A percentile compares a stretch with the other conserved stretches of the same genome.
phyloP scores from a whole-genome alignment of 768 basidiomycete species.

The Rhizopogon vulgaris region DNA sequence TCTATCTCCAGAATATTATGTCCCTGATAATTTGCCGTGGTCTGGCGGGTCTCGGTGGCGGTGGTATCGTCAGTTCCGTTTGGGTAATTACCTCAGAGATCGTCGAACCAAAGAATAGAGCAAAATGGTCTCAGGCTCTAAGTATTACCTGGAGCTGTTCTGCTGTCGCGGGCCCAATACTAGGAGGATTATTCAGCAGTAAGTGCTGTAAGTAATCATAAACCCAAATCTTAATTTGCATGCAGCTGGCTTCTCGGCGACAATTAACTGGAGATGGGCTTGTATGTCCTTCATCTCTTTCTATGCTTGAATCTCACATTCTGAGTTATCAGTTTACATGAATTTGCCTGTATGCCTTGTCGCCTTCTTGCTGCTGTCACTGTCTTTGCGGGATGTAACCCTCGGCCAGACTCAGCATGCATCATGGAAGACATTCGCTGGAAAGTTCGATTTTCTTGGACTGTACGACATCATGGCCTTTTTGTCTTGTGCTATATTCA shows the following conservation, averaged over 20 bases:
- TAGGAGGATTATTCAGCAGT: slow-evolving; percentile 84
- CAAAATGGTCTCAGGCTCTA: slow-evolving; percentile 81
- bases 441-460: slow-evolving; percentile 71
- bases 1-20: slow-evolving; percentile 28
- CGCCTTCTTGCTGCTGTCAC: slow-evolving; percentile 48
- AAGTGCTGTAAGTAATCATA: slow-evolving; percentile 20
- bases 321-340: slow-evolving; percentile 55
- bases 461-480: slow-evolving; percentile 44
- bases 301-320: slow-evolving; percentile 12
- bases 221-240: slow-evolving; percentile 15
- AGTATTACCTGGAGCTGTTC: slow-evolving; percentile 86
- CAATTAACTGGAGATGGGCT: slow-evolving; percentile 75
- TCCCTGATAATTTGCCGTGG: slow-evolving; percentile 66
- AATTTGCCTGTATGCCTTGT: slow-evolving; percentile 71
- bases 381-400: slow-evolving; percentile 55
- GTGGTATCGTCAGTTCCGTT: slow-evolving; percentile 79
- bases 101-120: slow-evolving; percentile 61
- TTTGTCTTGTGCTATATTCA: slow-evolving; percentile 11
- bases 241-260: slow-evolving; percentile 21
- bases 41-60: slow-evolving; percentile 75
- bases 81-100: slow-evolving; percentile 87
- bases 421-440: slow-evolving; percentile 50
- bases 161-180: slow-evolving; percentile 73
- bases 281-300: slow-evolving; percentile 45
- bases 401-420: slow-evolving; percentile 39